Evolutionary conservation across 2,329 filamentous ascomycete species (phyloP), one percentile per base, ranked within the genome.

Genomic region (Ophiosphaerella herpotricha): DNA sequence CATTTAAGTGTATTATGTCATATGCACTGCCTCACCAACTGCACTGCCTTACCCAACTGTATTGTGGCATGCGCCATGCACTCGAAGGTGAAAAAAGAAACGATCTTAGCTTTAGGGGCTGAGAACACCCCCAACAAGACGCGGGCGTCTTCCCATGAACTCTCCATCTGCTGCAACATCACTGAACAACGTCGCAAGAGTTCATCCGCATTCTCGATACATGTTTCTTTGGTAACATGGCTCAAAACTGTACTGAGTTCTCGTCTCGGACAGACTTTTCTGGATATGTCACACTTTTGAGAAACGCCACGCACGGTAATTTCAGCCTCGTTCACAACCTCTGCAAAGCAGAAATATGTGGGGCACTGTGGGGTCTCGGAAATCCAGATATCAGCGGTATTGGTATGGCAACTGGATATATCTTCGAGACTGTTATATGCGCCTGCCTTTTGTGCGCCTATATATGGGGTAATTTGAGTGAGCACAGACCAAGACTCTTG

Each of bases 321-420:
- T 46, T 64, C 44, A 52, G 47, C 36, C 53, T 57, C 3, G 52
- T 58, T 4, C 16, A 39, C 4, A 24, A 49, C 18, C 18, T 21
- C 34, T 66, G 61, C 47, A 46, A 42, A 32, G 8, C 43, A 2
- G 42, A 63, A n/a, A 48, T 66, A 14, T 66, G 61, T 49, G 49
- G 50, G 7, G 57, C 56, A 2, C 45, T 66, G 1, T 66, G 62
- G 59, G 62, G 61, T 1, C 50, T 52, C 2, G 61, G 62, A 5
- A 66, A 61, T 29, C 57, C 59, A 16, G 61, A 66, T 39, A 59
- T 66, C 35, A 60, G 57, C 9, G 61, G 59, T 5, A 50, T 61
- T 4, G 59, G 61, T 32, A 63, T 63, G 60, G 48, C 54, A 8
- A 44, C 54, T 5, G 63, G 63, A 5, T 64, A 66, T n/a, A 42